phyloP scores from a whole-genome alignment of 345 rosid species.

The Draba incana region DNA sequence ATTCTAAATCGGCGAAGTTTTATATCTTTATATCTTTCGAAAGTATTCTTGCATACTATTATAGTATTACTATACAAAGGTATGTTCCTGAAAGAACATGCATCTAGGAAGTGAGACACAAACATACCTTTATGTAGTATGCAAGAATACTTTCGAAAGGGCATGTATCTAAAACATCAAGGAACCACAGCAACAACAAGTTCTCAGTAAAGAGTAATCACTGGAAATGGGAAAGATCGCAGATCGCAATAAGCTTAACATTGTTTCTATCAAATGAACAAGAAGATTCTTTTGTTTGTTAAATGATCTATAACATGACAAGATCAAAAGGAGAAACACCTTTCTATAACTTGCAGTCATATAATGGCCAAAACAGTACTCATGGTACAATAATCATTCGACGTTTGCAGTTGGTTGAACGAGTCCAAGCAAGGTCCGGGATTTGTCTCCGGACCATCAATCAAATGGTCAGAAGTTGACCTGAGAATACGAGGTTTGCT shows the following conservation, averaged over 20 bases:
- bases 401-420: background rate
- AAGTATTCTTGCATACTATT: too few relatives aligned
- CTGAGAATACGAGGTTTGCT: constrained; percentile 66
- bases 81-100: too few relatives aligned
- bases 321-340: constrained; percentile 18
- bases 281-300: constrained; percentile 23
- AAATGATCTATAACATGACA: constrained; percentile 16
- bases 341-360: background rate
- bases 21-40: too few relatives aligned
- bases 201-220: constrained; percentile 9
- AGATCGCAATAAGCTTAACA: constrained; percentile 18
- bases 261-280: constrained; percentile 30
- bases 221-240: constrained; percentile 12
- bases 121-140: background rate
- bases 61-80: too few relatives aligned
- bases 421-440: too few relatives aligned
- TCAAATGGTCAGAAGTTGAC: constrained; percentile 64
- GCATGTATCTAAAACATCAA: constrained; percentile 10
- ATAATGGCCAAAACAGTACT: background rate
- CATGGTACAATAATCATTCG: background rate
- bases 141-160: background rate
- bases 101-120: too few relatives aligned
- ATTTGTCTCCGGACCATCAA: too few relatives aligned
- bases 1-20: background rate
- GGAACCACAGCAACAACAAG: background rate